Base-by-base conservation (phyloP, 176 grass and related monocot genomes). In the Rhynchospora tenuis region DNA sequence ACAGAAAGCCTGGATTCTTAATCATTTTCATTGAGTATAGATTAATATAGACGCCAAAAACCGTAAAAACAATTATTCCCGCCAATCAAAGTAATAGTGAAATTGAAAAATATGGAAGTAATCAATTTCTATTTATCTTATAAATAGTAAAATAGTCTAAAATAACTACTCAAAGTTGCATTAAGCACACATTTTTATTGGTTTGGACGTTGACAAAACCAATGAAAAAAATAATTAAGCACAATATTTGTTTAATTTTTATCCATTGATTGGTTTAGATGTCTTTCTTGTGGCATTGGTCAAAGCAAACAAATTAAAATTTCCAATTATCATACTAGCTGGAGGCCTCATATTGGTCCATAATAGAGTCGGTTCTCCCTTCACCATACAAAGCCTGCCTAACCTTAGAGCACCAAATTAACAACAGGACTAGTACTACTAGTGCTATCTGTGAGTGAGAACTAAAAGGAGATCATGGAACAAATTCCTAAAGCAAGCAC, bases 401-500 rank as follows among this genome's bases (percentile, higher is more conserved):
- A 68, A 68, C 61, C 57, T 82, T 45, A 82, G 26, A 68, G 59
- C 42, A 65, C 42, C 66, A 81, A 63, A 81, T 20, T 63, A 66
- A 48, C 8, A 29, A 24, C 13, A 8, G 59, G 45, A 38, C 26
- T 31, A 22, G 13, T 38, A 38, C 38, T 43, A 43, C 23, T 20
- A 23, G 9, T 28, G 0, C 58, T 20, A 59, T 59, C 19, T 9
- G 12, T 42, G 0, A 7, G 15, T 51, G 48, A 56, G 73, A 77
- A 77, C 48, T 56, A 77, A 77, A 77, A 56, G 24, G 73, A 77
- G 73, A 81, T 63, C 24, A 82, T 45, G 63, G 80, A 82, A 82
- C 23, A 82, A 82, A 65, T 82, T 82, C 80, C 80, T 69, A 81
- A 62, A 84, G 83, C 64, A 84, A 84, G 54, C 64, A 81, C 64